These are phyloP conservation scores for Aspergillus sp. DNA, from an alignment of 2,329 filamentous ascomycete species.

Conservation along the genomic window DNA sequence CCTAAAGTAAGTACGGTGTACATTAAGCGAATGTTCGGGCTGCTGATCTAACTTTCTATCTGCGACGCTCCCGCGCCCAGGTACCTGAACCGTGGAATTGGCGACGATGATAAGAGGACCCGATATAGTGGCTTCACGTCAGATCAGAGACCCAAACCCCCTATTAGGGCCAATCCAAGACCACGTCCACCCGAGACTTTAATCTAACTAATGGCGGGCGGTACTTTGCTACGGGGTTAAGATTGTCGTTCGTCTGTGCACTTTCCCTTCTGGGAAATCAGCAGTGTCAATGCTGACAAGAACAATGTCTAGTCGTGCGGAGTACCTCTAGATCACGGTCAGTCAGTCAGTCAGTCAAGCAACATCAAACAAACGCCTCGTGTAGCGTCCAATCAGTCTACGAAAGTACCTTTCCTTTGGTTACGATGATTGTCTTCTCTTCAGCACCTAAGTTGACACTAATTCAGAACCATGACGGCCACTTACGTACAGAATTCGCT, in stretches of 20 bases:
- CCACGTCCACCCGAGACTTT: not conserved
- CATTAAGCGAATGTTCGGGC: not conserved
- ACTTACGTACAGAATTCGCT: not conserved
- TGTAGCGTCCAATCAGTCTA: not conserved
- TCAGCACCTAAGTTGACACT: not conserved
- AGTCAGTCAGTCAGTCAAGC: not conserved
- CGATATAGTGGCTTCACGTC: conserved; percentile 3
- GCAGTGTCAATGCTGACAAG: not conserved
- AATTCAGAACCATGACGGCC: not conserved
- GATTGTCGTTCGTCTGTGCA: conserved; percentile 1
- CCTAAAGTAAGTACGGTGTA: not conserved
- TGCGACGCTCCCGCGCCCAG: not conserved
- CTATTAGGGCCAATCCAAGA: not conserved
- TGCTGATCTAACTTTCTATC: not conserved
- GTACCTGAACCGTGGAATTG: conserved; percentile 5
- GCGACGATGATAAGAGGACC: conserved; percentile 1
- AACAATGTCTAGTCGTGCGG: not conserved
- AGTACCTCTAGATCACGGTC: not conserved
- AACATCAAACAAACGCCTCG: not conserved
- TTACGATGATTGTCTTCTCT: not conserved
- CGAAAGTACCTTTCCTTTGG: not conserved
- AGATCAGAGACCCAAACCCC: conserved; percentile 1
- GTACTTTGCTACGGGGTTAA: not conserved
- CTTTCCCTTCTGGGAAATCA: not conserved
- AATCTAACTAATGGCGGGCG: not conserved